Base-by-base conservation (phyloP, 129 eudicot genomes). In the Artemisia tridentata region DNA sequence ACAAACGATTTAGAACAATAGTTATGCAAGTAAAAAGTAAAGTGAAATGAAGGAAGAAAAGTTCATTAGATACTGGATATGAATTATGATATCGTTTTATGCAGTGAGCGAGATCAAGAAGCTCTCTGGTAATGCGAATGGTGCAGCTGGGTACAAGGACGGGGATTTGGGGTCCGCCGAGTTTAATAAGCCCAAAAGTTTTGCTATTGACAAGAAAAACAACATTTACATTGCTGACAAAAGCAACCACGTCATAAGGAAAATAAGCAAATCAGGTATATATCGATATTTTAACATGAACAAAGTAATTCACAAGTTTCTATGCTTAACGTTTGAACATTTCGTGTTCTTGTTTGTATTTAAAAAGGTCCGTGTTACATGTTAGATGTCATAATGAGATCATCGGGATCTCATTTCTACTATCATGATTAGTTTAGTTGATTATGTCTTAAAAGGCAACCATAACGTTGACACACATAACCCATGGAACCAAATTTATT, bases 141-240 rank as follows among this genome's bases (percentile, higher is more conserved):
- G 88, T 3, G 68, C n/a, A 61, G 71, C 72, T 50, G 88, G 86
- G 23, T 92, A 80, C 57, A 66, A 61, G 63, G 98, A 92, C 63
- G 98, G 98, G 41, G 91, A 81, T 56, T 72, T 85, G 87, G 82
- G 27, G 45, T 81, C 90, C 6, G 95, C 98, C 23, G 64, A 21
- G 85, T 89, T 89, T 72, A 72, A 83, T 45, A 85, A 86, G 75
- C 96, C 92, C 23, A 85, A 64, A 53, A 85, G 88, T 72, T 89
- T 92, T 71, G 86, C 98, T 3, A 73, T 89, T 43, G 98, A 92
- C 74, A 64, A 45, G 51, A 86, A 82, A 71, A 91, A 91, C 74
- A 92, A 92, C 74, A 71, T 92, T 1, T 92, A 92, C 80, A 84
- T 88, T 59, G 96, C 98, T 67, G 98, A 92, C 85, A 72, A 65